Evolutionary conservation across 495 filamentous ascomycete genomes (phyloP).

Genomic region (Aspergillus steynii): DNA sequence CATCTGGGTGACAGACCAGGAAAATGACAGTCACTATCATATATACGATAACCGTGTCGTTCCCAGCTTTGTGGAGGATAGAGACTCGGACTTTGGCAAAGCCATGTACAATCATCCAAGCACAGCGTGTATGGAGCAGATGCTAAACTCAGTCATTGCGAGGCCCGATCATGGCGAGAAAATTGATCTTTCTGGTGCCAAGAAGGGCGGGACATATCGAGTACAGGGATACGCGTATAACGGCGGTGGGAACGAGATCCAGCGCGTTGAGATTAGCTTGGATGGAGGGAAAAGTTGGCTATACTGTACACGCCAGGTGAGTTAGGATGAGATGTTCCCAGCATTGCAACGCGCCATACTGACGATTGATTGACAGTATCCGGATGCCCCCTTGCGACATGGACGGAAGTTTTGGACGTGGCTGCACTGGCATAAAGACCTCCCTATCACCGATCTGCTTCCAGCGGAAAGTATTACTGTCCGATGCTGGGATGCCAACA

Average conservation of each 20-base stretch:
- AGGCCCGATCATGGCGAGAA: conserved; percentile 29
- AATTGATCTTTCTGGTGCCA: conserved; percentile 20
- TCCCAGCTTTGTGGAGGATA: conserved; percentile 27
- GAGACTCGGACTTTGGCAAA: conserved; percentile 25
- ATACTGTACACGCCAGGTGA: conserved; percentile 19
- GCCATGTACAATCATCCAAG: conserved; percentile 19
- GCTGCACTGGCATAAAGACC: conserved; percentile 23
- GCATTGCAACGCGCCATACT: neutral
- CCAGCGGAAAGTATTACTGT: conserved; percentile 19
- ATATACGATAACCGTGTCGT: conserved; percentile 36
- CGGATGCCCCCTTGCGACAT: conserved; percentile 19
- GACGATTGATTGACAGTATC: conserved; percentile 12
- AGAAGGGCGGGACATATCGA: conserved; percentile 22
- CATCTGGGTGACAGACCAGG: conserved; percentile 54
- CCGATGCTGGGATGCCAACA: conserved; percentile 19
- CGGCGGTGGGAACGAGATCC: conserved; percentile 55
- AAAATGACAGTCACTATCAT: conserved; percentile 41
- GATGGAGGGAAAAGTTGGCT: conserved; percentile 55
- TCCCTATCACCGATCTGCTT: conserved; percentile 8
- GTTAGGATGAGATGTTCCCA: neutral
- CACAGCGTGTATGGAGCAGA: conserved; percentile 21
- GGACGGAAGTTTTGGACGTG: conserved; percentile 24
- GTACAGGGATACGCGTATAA: conserved; percentile 60
- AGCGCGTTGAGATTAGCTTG: conserved; percentile 56
- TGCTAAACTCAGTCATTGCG: conserved; percentile 21